These are phyloP conservation scores for Suhomyces guaymorum DNA, from an alignment of 1,139 yeast species.

Conservation along the genomic window DNA sequence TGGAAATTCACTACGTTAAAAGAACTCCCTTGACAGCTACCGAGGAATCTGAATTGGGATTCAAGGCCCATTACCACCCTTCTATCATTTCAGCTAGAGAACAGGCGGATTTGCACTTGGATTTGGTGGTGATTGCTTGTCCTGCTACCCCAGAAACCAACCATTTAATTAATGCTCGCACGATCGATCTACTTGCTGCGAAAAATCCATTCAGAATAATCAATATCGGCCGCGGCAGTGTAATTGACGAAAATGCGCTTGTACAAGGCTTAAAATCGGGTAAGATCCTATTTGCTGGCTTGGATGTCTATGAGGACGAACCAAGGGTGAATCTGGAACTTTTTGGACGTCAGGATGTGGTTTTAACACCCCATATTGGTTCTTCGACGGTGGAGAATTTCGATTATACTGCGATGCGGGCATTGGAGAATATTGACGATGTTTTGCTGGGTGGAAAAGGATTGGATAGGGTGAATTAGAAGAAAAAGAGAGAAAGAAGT, in stretches of 20 bases:
- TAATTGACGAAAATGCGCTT: slow-evolving; percentile 27
- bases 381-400: slow-evolving; percentile 28
- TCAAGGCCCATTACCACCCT: slow-evolving; percentile 44
- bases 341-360: slow-evolving; percentile 24
- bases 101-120: slow-evolving; percentile 26
- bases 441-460: slow-evolving; percentile 35
- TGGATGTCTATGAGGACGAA: slow-evolving; percentile 29
- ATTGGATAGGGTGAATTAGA: slow-evolving; percentile 37
- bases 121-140: slow-evolving; percentile 28
- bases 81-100: slow-evolving; percentile 17
- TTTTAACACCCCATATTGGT: slow-evolving; percentile 28
- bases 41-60: slow-evolving; percentile 43
- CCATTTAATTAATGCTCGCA: slow-evolving; percentile 19
- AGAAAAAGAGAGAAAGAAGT: too few relatives aligned
- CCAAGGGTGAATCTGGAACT: slow-evolving; percentile 24
- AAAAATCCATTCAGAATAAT: slow-evolving; percentile 25
- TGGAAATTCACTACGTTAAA: slow-evolving; percentile 66
- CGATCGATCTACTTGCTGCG: slow-evolving; percentile 16
- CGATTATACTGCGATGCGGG: slow-evolving; percentile 22
- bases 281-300: slow-evolving; percentile 26
- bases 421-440: slow-evolving; percentile 46
- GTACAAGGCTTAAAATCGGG: slow-evolving; percentile 27
- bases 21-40: slow-evolving; percentile 47
- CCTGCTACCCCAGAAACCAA: slow-evolving; percentile 28
- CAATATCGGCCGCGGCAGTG: slow-evolving; percentile 28